Base-by-base conservation (phyloP, 345 rosid genomes). In the Salix caprea region DNA sequence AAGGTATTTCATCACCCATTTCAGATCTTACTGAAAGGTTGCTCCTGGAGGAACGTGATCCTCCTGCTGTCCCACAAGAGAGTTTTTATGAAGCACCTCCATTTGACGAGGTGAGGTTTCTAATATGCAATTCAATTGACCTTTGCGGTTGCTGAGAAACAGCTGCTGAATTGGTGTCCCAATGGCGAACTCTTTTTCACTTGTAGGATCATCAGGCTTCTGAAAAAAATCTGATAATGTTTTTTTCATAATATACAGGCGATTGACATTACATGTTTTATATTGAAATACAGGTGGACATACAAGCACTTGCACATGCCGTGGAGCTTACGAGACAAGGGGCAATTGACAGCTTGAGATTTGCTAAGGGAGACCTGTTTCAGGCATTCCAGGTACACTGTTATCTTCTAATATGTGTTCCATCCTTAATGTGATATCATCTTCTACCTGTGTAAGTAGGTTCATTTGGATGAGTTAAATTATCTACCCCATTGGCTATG, bases 281-380 rank as follows among this genome's bases (percentile, higher is more conserved):
- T 78, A 56, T 67, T 74, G 48, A 48, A 73, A 74, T 37, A 65
- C 85, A 95, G 99, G 94, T 88, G 79, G 99, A 95, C 77, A 90
- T 95, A 78, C 99, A 95, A 81, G 97, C 99, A 81, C 97, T 95
- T 82, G 94, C 93, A 32, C 98, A 95, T 90, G 97, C 98, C 26
- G 99, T 95, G 56, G 92, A 90, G 83, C 91, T 95, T 80, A 89
- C 92, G 71, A 90, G 99, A 82, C 98, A 95, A 87, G 97, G 97
- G 69, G 99, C 99, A 23, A 87, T 95, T 84, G 98, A 93, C 78
- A 93, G 99, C 85, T 85, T 95, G 91, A 91, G 88, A 86, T 90
- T 91, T 85, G 92, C 97, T 18, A 94, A 90, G 87, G 98, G 98
- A 79, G 97, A 93, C 85, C 83, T 95, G 76, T 88, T 84, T 84